Conservation (phyloP, 2,329 filamentous ascomycete species). For the Pseudogymnoascus sp. region DNA sequence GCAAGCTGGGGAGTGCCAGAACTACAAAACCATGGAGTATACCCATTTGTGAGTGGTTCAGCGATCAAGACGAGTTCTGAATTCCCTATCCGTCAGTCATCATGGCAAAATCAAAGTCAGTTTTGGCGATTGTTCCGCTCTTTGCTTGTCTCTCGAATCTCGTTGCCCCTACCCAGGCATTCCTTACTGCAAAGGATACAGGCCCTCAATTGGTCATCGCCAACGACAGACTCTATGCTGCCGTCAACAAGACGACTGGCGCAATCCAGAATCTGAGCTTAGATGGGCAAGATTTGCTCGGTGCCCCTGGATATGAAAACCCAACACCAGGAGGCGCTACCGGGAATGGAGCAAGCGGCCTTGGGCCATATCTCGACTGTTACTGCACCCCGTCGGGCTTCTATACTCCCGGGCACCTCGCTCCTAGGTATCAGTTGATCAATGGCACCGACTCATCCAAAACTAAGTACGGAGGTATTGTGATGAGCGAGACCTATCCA, state of each 20-base stretch:
- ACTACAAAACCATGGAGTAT: not conserved
- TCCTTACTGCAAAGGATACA: slow-evolving; percentile 27
- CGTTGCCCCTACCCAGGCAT: not conserved
- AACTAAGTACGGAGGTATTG: slow-evolving; percentile 49
- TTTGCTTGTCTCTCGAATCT: slow-evolving; percentile 1
- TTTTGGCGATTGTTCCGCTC: not conserved
- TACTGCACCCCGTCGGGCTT: slow-evolving; percentile 53
- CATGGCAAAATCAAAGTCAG: slow-evolving; percentile 4
- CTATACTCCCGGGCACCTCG: slow-evolving; percentile 49
- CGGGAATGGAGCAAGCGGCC: slow-evolving; percentile 38
- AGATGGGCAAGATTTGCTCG: slow-evolving; percentile 47
- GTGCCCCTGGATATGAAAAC: slow-evolving; percentile 26
- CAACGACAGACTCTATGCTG: slow-evolving; percentile 39
- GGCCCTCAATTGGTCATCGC: slow-evolving; percentile 30
- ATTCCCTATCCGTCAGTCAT: not conserved
- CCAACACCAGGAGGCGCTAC: slow-evolving; percentile 19
- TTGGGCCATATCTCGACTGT: slow-evolving; percentile 55
- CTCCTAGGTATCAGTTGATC: slow-evolving; percentile 43
- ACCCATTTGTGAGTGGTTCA: not conserved
- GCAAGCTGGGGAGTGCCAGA: not conserved
- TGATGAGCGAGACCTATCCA: slow-evolving; percentile 52
- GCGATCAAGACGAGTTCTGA: not conserved
- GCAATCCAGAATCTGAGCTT: slow-evolving; percentile 37
- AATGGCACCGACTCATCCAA: slow-evolving; percentile 43
- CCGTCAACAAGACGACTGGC: slow-evolving; percentile 37